phyloP scores from a whole-genome alignment of 768 basidiomycete species.

The Dacryopinax primogenitus region DNA sequence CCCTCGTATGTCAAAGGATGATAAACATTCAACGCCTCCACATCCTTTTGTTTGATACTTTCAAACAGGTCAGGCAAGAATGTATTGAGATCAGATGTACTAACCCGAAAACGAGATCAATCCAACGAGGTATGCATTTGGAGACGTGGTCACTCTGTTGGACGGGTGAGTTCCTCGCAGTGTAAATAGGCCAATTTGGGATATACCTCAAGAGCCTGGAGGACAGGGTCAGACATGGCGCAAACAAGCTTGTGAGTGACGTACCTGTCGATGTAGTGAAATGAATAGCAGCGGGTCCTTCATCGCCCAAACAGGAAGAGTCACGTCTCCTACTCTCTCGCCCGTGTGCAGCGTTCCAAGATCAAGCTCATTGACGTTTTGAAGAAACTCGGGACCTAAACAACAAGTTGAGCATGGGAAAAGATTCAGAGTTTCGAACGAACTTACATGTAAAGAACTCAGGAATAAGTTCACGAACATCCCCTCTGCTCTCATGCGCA shows the following conservation, averaged over 20 bases:
- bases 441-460: slow-evolving; percentile 67
- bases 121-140: slow-evolving; percentile 74
- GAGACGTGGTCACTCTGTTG: slow-evolving; percentile 81
- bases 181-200: neutral
- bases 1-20: slow-evolving; percentile 92
- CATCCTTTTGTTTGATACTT: slow-evolving; percentile 64
- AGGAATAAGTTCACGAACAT: slow-evolving; percentile 86
- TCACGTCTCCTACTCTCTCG: slow-evolving; percentile 75
- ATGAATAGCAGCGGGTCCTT: slow-evolving; percentile 74
- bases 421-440: neutral
- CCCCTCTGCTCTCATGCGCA: slow-evolving; percentile 71
- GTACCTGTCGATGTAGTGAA: slow-evolving; percentile 57
- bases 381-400: slow-evolving; percentile 48
- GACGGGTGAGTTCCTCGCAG: slow-evolving; percentile 38
- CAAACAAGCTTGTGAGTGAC: slow-evolving; percentile 11
- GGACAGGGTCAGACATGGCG: neutral
- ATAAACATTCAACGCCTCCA: slow-evolving; percentile 66
- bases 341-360: slow-evolving; percentile 62
- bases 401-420: neutral
- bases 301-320: slow-evolving; percentile 81
- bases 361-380: slow-evolving; percentile 66
- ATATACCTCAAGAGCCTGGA: neutral
- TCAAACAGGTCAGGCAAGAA: neutral
- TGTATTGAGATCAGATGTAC: neutral
- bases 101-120: slow-evolving; percentile 68